These are phyloP conservation scores for Kuraishia ogatae DNA, from an alignment of 805 yeast genomes.

Conservation along the genomic window DNA sequence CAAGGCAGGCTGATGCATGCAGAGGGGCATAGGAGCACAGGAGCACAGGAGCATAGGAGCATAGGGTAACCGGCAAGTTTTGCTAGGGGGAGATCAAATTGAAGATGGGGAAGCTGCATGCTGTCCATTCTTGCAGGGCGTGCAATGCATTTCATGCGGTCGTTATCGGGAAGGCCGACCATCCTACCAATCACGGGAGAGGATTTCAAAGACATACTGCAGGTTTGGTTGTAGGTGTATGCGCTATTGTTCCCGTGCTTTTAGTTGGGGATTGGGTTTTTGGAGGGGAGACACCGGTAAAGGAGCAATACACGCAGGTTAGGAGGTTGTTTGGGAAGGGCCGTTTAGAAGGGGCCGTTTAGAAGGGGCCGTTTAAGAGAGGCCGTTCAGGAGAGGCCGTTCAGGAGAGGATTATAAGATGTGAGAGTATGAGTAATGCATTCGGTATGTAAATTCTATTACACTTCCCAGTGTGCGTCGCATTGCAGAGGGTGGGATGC, in stretches of 20 bases:
- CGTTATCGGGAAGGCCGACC: neutral
- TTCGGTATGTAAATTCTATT: too few species aligned
- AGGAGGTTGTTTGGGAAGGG: too few species aligned
- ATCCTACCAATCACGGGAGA: neutral
- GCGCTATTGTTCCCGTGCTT: neutral
- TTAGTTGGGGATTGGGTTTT: neutral
- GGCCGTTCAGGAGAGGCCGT: too few species aligned
- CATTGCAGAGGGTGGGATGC: too few species aligned
- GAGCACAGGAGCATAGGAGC: neutral
- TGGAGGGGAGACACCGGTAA: neutral
- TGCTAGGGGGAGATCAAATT: neutral
- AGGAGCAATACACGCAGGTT: too few species aligned
- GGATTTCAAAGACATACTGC: neutral
- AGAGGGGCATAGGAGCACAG: neutral
- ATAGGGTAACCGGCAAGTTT: neutral
- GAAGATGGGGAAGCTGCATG: neutral
- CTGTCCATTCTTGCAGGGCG: neutral
- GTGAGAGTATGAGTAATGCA: too few species aligned
- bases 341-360: too few species aligned
- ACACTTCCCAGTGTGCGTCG: too few species aligned
- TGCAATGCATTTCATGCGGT: neutral
- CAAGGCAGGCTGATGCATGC: neutral
- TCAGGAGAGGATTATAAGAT: too few species aligned
- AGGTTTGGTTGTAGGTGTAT: neutral
- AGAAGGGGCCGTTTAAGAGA: too few species aligned